Base-by-base conservation (phyloP, 306 rosid genomes). In the Trichosanthes truncata region DNA sequence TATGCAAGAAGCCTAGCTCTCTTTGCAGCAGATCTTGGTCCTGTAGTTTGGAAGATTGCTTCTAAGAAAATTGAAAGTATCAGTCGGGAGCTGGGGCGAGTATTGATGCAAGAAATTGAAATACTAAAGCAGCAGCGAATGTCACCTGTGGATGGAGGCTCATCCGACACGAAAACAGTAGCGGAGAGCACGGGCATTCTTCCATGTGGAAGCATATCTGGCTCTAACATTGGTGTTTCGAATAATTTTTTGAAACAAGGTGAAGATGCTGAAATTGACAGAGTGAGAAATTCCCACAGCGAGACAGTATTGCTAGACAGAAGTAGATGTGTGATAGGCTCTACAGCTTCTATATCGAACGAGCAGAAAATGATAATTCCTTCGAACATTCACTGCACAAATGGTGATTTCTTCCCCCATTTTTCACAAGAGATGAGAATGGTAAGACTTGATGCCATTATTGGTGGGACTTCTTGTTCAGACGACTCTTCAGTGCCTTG, bases 21-120 rank as follows among this genome's bases (percentile, higher is more conserved):
- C 77, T 95, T 95, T 89, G 92, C 91, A 35, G 87, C 93, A 18
- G 93, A 84, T 85, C 97, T 91, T 78, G 98, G 97, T 73, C 97
- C 98, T 14, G 83, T 81, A 85, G 97, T 82, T 80, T 87, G 97
- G 97, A 89, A 91, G 84, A 80, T 91, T 89, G 98, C 92, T 83
- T 88, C 89, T 4, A 87, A 80, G 87, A 90, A 89, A 85, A 92
- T 91, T 68, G 86, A 71, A 56, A 81, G 88, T 81, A 5, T 9
- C 56, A 92, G 91, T 82, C 83, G 86, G 48, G 84, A 85, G 73
- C 89, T 87, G 79, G 91, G 95, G 83, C 91, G 88, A 23, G 92
- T 92, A 72, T 85, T 90, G 91, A 82, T 84, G 12, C 86, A 89
- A 56, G 95, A 89, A 77, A 85, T 83, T 21, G 91, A 85, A 40